These are phyloP conservation scores for Stagonosporopsis vannaccii DNA, from an alignment of 2,329 filamentous ascomycete species.

Conservation along the genomic window DNA sequence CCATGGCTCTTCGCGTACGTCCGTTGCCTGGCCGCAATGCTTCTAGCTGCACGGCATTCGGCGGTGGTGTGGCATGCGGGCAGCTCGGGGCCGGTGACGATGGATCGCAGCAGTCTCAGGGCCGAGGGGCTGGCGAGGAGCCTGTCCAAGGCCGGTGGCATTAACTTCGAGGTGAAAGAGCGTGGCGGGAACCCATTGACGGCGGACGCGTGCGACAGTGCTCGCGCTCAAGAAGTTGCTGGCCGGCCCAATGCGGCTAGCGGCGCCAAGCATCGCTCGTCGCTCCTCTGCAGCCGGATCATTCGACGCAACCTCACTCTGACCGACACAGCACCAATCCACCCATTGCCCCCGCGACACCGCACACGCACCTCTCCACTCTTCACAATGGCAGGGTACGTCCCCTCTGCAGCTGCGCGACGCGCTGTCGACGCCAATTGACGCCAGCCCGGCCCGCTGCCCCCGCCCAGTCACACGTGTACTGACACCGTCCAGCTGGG, in stretches of 20 bases:
- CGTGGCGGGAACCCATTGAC: slow-evolving; percentile 31
- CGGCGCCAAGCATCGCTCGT: slow-evolving; percentile 19
- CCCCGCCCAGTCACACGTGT: slow-evolving; percentile 21
- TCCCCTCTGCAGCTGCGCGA: slow-evolving; percentile 28
- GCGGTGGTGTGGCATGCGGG: slow-evolving; percentile 26
- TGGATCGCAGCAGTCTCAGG: slow-evolving; percentile 48
- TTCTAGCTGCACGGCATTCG: slow-evolving; percentile 27
- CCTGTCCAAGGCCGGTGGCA: slow-evolving; percentile 55
- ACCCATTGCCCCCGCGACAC: slow-evolving; percentile 44
- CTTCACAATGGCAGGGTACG: slow-evolving; percentile 55
- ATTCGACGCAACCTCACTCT: slow-evolving; percentile 41
- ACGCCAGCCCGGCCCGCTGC: slow-evolving; percentile 19
- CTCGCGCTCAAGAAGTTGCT: slow-evolving; percentile 6
- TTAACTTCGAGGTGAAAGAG: slow-evolving; percentile 38
- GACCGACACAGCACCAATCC: slow-evolving; percentile 36
- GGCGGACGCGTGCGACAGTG: slow-evolving; percentile 13
- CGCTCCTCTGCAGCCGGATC: slow-evolving; percentile 23
- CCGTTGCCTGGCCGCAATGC: slow-evolving; percentile 16
- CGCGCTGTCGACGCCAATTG: background rate
- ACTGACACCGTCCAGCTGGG: slow-evolving; percentile 47
- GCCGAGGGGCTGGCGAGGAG: slow-evolving; percentile 56
- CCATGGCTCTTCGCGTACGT: slow-evolving; percentile 20
- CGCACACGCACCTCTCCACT: slow-evolving; percentile 43
- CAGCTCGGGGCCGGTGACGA: slow-evolving; percentile 38
- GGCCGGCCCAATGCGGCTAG: slow-evolving; percentile 26